A percentile compares a stretch with the other conserved stretches of the same genome.
Conservation (phyloP, 768 basidiomycete genomes). For the Chalciporus chontae region DNA sequence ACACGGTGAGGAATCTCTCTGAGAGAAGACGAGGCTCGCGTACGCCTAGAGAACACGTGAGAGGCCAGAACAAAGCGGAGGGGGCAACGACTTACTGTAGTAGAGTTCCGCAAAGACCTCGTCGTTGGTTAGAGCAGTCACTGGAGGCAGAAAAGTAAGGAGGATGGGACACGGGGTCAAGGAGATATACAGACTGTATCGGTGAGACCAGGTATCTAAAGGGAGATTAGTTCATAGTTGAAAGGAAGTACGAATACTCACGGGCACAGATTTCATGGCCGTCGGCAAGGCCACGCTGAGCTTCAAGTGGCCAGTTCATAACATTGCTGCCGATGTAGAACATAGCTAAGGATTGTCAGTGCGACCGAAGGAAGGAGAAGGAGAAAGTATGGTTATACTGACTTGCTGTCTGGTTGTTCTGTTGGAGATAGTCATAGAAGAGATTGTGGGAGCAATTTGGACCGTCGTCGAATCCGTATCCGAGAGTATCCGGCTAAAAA, state of each 20-base stretch:
- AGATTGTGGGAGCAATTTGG: constrained; percentile 63
- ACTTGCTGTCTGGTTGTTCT: constrained; percentile 58
- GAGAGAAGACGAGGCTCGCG: background rate
- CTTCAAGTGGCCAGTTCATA: constrained; percentile 52
- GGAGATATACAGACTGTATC: constrained; percentile 40
- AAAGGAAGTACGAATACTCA: constrained; percentile 32
- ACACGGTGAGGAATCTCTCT: background rate
- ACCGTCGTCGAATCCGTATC: constrained; percentile 63
- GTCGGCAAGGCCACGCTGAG: constrained; percentile 49
- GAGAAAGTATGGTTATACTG: background rate
- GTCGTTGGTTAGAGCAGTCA: constrained; percentile 57
- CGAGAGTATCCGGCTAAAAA: constrained; percentile 45
- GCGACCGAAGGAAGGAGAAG: background rate
- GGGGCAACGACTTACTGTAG: constrained; percentile 50
- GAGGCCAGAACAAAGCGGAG: background rate
- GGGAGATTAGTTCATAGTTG: background rate
- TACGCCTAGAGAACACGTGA: constrained; percentile 22
- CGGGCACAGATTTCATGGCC: constrained; percentile 62
- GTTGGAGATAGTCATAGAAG: constrained; percentile 52
- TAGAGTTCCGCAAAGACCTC: constrained; percentile 78
- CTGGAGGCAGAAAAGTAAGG: constrained; percentile 36
- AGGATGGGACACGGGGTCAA: accelerated
- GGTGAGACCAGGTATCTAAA: constrained; percentile 33
- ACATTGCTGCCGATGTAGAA: constrained; percentile 61
- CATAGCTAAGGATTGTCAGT: constrained; percentile 40